Percentiles rank a stretch among this genome's conserved stretches.
These are phyloP conservation scores for Brassica rapa DNA, from an alignment of 345 rosid species.

Conservation along the genomic window DNA sequence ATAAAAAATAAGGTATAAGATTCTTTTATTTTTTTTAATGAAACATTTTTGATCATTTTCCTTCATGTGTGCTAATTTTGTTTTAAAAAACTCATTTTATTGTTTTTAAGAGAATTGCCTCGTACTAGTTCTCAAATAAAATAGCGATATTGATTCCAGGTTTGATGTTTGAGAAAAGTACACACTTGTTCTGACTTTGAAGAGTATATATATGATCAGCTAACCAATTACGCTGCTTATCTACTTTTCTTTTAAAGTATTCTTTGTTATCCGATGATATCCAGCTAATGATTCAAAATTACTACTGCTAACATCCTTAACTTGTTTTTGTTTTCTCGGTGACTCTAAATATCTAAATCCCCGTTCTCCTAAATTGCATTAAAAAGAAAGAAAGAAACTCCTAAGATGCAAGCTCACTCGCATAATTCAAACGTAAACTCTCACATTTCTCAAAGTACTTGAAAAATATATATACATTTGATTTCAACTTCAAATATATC, in stretches of 20 bases:
- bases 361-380: not conserved
- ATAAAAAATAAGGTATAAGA: no score
- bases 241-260: not conserved
- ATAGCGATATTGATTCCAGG: not conserved
- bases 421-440: conserved; percentile 1
- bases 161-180: not conserved
- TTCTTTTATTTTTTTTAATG: not conserved
- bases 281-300: not conserved
- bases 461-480: conserved; percentile 18
- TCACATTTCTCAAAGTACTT: not conserved
- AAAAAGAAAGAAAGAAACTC: not conserved
- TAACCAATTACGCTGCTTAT: conserved; percentile 1
- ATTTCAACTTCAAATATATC: conserved; percentile 17
- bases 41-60: no score
- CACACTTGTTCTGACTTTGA: conserved; percentile 1
- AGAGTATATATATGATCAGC: not conserved
- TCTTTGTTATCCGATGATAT: conserved; percentile 16
- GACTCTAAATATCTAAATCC: conserved; percentile 12
- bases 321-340: not conserved
- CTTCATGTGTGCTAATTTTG: no score
- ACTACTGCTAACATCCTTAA: not conserved
- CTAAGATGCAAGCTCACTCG: conserved; percentile 14
- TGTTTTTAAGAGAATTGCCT: no score
- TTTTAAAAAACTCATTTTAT: no score
- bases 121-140: not conserved